Base-by-base conservation (phyloP, 306 rosid species). In the Gastrolobium bilobum region DNA sequence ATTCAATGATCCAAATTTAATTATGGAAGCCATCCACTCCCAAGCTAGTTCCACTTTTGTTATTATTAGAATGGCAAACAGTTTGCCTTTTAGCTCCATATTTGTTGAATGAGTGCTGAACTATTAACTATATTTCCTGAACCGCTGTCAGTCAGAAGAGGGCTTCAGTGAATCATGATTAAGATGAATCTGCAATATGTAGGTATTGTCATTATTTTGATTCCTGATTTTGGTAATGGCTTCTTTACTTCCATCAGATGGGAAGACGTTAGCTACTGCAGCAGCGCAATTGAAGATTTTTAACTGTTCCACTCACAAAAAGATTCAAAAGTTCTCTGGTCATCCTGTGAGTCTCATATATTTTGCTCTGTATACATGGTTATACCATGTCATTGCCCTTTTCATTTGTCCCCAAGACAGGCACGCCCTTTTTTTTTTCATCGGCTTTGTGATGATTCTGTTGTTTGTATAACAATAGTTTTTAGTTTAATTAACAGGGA, bases 271-370 rank as follows among this genome's bases (percentile, higher is more conserved):
- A 81, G 96, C 98, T 61, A 95, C 98, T 83, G 99, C 98, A 33
- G 86, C 96, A 68, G 90, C 94, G 15, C 93, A 91, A 77, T 70
- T 95, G 87, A 95, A 91, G 91, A 87, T 90, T 48, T 90, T 93
- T 43, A 71, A 76, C 72, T 84, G 91, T 77, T 86, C 93, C 31
- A 80, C 85, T 83, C 80, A 86, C 85, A 90, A 88, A 65, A 95
- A 90, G 90, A 87, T 90, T 73, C 94, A 86, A 79, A 95, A 91
- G 84, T 91, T 91, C 80, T 83, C 93, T 59, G 99, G 99, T 74
- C 99, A 95, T 90, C 99, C 99, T 44, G 99, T 95, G 85, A 95
- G 99, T 90, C 74, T 72, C 66, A n/a, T 72, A 33, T 80, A 10
- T 43, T 57, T 82, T 60, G 38, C n/a, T 56, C 42, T 46, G 10